Percentiles rank a stretch among this genome's conserved stretches.
Evolutionary conservation across 164 flowering plant species (phyloP).

Genomic region (Vitis riparia): DNA sequence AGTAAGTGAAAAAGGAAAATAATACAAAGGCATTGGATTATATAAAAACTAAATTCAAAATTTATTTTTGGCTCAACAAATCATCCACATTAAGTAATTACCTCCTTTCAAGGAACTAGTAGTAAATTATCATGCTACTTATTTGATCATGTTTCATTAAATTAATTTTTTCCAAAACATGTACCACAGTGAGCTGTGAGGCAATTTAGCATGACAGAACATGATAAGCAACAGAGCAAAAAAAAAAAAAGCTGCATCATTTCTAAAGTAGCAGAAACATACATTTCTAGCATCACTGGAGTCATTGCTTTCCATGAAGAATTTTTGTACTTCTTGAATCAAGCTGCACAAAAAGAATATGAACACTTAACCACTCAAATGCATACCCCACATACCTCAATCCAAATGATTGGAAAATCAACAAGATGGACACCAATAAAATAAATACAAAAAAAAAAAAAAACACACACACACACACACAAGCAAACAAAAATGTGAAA

Average conservation of each 20-base stretch:
- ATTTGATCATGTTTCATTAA: too few relatives aligned
- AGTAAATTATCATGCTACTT: too few relatives aligned
- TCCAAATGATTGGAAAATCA: neutral
- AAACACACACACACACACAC: neutral
- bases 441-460: neutral
- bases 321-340: constrained; percentile 75
- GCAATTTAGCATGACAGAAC: neutral
- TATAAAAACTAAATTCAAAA: too few relatives aligned
- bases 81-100: too few relatives aligned
- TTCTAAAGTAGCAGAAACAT: constrained; percentile 29
- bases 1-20: too few relatives aligned
- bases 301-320: constrained; percentile 60
- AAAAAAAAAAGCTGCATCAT: neutral
- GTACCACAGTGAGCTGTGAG: too few relatives aligned
- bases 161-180: too few relatives aligned
- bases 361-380: constrained; percentile 1
- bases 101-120: too few relatives aligned
- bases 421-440: neutral
- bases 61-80: too few relatives aligned
- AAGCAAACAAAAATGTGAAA: neutral
- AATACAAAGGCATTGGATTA: too few relatives aligned
- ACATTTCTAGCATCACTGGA: constrained; percentile 71
- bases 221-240: neutral
- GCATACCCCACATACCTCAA: neutral
- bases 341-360: constrained; percentile 50